A percentile compares a stretch with the other conserved stretches of the same genome.
Conservation (phyloP, 129 eudicot species). For the Flaveria brownii region DNA sequence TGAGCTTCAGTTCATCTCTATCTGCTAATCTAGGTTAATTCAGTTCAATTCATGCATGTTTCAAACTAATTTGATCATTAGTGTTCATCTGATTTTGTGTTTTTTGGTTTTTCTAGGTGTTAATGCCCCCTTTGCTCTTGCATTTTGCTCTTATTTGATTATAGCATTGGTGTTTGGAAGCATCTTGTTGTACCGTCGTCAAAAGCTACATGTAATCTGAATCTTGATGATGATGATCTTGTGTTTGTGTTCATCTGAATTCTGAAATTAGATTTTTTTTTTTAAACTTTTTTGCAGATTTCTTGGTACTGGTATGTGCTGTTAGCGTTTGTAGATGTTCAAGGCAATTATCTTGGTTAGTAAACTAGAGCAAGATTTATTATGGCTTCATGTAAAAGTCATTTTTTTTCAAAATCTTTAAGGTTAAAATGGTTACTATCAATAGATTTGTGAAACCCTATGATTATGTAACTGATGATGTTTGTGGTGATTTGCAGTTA, state of each 20-base stretch:
- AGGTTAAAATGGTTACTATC: background rate
- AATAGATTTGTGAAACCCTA: too few relatives aligned
- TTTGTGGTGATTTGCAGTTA: constrained; percentile 45
- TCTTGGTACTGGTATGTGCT: constrained; percentile 89
- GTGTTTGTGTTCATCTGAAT: background rate
- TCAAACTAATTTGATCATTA: background rate
- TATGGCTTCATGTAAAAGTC: background rate
- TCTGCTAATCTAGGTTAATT: constrained; percentile 52
- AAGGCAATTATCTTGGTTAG: constrained; percentile 81
- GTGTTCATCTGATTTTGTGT: background rate
- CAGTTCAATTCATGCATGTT: background rate
- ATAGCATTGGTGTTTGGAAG: constrained; percentile 63
- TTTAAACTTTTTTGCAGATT: constrained; percentile 54
- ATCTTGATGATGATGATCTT: background rate
- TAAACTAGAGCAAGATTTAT: background rate
- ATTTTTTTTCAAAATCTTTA: background rate
- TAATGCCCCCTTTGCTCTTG: constrained; percentile 59
- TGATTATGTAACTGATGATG: background rate
- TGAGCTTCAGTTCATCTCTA: constrained; percentile 53
- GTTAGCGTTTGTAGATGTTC: constrained; percentile 77
- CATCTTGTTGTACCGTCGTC: constrained; percentile 51
- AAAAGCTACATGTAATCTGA: constrained; percentile 49
- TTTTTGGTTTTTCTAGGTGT: constrained; percentile 53
- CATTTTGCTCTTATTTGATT: constrained; percentile 51
- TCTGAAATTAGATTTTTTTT: background rate